Base-by-base conservation (phyloP, 768 basidiomycete genomes). In the Podaxis sp. region DNA sequence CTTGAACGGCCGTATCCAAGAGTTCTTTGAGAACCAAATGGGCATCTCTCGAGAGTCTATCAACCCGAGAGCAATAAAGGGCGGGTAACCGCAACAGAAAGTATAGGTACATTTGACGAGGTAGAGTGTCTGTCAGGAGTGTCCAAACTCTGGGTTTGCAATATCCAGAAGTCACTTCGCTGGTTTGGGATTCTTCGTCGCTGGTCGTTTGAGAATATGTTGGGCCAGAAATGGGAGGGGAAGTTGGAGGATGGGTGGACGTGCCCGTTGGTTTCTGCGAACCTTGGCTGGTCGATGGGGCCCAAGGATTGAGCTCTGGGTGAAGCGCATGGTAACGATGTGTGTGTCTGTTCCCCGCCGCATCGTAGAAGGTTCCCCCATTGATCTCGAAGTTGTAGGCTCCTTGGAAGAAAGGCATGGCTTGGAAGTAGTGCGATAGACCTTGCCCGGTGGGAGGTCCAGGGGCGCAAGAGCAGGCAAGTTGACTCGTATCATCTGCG, bases 21-120 rank as follows among this genome's bases (percentile, higher is more conserved):
- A 90, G 76, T 60, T 90, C 87, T 7, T 81, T 81, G 65, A 80
- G 76, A 53, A 81, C 85, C 53, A 89, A 69, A 46, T 88, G 81
- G 1, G 87, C 87, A 50, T 87, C 86, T 64, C 85, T 81, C 58
- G 88, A 89, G 26, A 89, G 79, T 30, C 82, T 77, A 2, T 84
- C 81, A 12, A 90, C 87, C 0, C 89, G 80, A 6, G 48, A 17
- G 26, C 54, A 60, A 22, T 55, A 55, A 22, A 53, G 49, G 28
- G 37, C 50, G 1, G 63, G 63, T 1, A 64, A 44, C n/a, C 52
- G 64, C 24, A 46, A 17, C 30, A 50, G 56, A 44, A 26, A 13
- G 5, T 37, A 17, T 6, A 49, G 4, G 30, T 58, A 48, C 8
- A 58, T n/a, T 24, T 48, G 44, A 37, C 57, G 17, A 33, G 24